Evolutionary conservation across 495 filamentous ascomycete genomes (phyloP).

Genomic region (Lasiosphaeriaceae sp.): DNA sequence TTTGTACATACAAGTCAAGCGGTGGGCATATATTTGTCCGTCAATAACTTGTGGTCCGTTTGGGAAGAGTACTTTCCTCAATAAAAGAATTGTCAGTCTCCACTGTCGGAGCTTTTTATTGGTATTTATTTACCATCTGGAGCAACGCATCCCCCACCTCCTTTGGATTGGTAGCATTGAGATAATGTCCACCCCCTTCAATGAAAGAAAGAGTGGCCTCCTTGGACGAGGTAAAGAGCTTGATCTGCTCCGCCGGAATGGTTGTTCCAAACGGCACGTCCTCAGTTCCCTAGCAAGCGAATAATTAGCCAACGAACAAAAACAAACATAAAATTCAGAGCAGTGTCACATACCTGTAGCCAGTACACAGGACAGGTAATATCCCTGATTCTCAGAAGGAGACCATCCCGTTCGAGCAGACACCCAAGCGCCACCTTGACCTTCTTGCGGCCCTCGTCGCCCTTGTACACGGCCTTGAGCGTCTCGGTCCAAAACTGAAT

Average conservation of each 20-base stretch:
- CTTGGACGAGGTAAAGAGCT: slow-evolving; percentile 50
- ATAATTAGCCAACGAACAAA: neutral
- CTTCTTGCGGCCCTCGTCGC: slow-evolving; percentile 54
- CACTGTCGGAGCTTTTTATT: no score
- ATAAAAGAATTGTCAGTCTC: no score
- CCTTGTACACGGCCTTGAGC: slow-evolving; percentile 53
- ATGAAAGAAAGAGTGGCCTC: slow-evolving; percentile 48
- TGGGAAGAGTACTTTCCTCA: no score
- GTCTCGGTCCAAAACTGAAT: slow-evolving; percentile 50
- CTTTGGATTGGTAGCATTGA: slow-evolving; percentile 52
- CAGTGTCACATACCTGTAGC: slow-evolving; percentile 51
- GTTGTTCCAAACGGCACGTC: slow-evolving; percentile 49
- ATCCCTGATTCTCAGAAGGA: slow-evolving; percentile 51
- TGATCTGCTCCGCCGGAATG: slow-evolving; percentile 53
- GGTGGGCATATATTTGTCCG: no score
- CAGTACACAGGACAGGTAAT: slow-evolving; percentile 58
- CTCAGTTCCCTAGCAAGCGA: slow-evolving; percentile 44
- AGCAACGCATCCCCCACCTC: slow-evolving; percentile 52
- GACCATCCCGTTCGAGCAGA: slow-evolving; percentile 55
- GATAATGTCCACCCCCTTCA: slow-evolving; percentile 54
- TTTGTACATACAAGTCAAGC: no score
- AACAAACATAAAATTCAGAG: neutral
- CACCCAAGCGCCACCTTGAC: slow-evolving; percentile 55
- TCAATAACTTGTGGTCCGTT: no score
- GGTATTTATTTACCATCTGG: slow-evolving; percentile 37